Base-by-base conservation (phyloP, 805 yeast genomes). In the Wickerhamomyces chambardii region DNA sequence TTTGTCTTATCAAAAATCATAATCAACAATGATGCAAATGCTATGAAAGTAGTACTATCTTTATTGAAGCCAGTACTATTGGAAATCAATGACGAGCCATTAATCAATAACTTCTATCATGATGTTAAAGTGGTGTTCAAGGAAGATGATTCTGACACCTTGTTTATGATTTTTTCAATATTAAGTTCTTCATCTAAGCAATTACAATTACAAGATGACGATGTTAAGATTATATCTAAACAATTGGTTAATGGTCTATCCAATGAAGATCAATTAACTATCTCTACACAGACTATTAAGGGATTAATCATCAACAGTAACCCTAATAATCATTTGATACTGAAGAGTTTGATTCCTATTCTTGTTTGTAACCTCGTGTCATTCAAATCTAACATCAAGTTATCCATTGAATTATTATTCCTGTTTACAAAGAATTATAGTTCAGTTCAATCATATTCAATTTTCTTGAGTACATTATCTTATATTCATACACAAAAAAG, bases 261-360 rank as follows among this genome's bases (percentile, higher is more conserved):
- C 1, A 49, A 59, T 5, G 50, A 58, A 4, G 63, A 56, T n/a
- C 50, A 56, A 8, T 45, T 64, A 8, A 52, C 63, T 0, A 58
- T 73, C 9, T 62, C 73, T 0, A 61, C 78, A 11, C 87, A 79
- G 42, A 78, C 92, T 14, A 61, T 81, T 34, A 78, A 69, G 45
- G 64, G 78, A 0, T 58, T 84, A 30, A 61, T 81, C 29, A 36
- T 52, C 4, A 52, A 48, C 6, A 43, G 45, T 0, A 38, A 48
- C 3, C 42, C 46, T 4, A 53, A 63, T 5, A 59, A 68, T 7
- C 55, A 60, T 5, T 36, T 45, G 4, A 51, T 71, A 1, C 57
- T 78, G 28, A 64, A 65, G 36, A 56, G 55, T 14, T 49, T 75
- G 21, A 53, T 82, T 3, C 70, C 76, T 8, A 57, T 58, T 26